Evolutionary conservation across 2,329 filamentous ascomycete species (phyloP).

Genomic region (Dactylonectria macrodidyma): DNA sequence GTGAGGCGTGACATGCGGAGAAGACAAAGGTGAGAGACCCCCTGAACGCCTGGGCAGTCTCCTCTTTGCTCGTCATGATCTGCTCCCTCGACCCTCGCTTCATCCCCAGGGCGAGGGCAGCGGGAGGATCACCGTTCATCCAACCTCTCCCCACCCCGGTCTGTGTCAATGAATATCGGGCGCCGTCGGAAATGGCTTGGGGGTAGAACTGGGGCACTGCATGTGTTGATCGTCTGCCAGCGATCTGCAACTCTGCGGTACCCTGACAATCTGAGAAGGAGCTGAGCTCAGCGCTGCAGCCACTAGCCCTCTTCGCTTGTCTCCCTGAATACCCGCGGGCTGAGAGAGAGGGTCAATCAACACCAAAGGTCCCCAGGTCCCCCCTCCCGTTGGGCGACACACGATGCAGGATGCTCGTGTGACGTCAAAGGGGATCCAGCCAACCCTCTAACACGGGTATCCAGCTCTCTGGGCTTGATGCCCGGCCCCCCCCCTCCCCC

Average conservation of each 20-base stretch:
- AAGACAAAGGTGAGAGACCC: too few species aligned
- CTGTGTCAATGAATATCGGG: not conserved
- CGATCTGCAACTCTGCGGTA: not conserved
- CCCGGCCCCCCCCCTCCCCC: not conserved
- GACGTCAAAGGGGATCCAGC: conserved; percentile 25
- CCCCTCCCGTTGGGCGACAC: conserved; percentile 22
- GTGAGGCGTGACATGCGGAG: not conserved
- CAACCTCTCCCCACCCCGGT: not conserved
- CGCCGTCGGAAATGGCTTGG: not conserved
- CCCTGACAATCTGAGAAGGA: not conserved
- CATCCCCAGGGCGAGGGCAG: not conserved
- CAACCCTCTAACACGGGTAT: not conserved
- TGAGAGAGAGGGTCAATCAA: too few species aligned
- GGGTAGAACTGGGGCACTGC: not conserved
- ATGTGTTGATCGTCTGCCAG: not conserved
- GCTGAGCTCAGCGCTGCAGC: not conserved
- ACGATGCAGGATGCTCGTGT: conserved; percentile 22
- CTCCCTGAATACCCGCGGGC: conserved; percentile 1
- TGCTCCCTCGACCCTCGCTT: not conserved
- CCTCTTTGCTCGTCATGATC: not conserved
- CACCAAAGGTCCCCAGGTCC: not conserved
- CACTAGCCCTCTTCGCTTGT: too few species aligned
- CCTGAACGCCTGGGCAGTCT: too few species aligned
- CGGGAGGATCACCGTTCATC: too few species aligned
- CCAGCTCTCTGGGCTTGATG: not conserved